Conservation (phyloP, 2,329 filamentous ascomycete genomes). For the Lachnellula willkommii region DNA sequence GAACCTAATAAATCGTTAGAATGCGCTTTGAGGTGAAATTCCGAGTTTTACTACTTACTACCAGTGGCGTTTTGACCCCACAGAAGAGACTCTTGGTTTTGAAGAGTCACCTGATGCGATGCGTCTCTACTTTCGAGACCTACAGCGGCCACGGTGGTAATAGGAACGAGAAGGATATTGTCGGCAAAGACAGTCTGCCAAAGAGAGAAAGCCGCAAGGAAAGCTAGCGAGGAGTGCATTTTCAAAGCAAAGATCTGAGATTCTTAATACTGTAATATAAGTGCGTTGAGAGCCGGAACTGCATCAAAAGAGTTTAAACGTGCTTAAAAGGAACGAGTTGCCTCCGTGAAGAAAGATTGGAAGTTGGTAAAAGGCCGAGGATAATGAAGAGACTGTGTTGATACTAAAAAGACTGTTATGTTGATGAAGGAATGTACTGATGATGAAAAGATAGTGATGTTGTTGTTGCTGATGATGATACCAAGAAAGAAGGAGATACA, state of each 20-base stretch:
- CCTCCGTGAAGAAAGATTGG: no score
- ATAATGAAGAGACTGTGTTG: no score
- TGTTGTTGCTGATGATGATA: no score
- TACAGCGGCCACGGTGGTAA: background rate
- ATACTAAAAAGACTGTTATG: no score
- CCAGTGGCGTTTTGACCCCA: background rate
- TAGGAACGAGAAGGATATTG: background rate
- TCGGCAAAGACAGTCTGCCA: background rate
- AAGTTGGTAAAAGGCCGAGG: no score
- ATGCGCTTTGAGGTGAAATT: background rate
- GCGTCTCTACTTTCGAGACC: background rate
- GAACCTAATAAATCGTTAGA: background rate
- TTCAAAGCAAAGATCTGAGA: background rate
- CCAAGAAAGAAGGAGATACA: no score
- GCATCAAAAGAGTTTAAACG: no score
- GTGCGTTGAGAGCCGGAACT: no score
- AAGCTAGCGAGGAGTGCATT: background rate
- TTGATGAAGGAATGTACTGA: no score
- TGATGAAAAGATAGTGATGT: no score
- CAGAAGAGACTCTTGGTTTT: background rate
- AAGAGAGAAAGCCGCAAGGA: background rate
- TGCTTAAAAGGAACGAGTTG: no score
- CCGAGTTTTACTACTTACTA: background rate
- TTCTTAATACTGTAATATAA: no score
- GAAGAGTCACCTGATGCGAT: background rate